These are phyloP conservation scores for Starmerella geochares DNA, from an alignment of 805 yeast genomes.

Conservation along the genomic window DNA sequence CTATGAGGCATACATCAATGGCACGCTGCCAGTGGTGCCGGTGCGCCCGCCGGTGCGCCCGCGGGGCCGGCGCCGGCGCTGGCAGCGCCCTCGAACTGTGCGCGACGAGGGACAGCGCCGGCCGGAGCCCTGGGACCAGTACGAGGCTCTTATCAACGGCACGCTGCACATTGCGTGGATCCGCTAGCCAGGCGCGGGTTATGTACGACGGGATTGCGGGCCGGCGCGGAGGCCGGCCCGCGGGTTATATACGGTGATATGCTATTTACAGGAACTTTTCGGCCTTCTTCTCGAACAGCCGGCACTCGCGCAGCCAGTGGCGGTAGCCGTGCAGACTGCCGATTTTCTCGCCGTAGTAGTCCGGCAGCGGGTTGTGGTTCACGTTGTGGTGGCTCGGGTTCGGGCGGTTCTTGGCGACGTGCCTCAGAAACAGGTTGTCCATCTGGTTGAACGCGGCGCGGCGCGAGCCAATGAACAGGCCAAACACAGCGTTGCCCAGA, in stretches of 20 bases:
- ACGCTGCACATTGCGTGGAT: neutral
- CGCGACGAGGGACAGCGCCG: neutral
- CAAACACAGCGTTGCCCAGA: conserved; percentile 63
- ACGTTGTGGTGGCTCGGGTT: conserved; percentile 79
- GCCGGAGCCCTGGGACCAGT: conserved; percentile 3
- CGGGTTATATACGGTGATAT: neutral
- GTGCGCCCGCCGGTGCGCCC: neutral
- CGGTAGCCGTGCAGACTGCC: conserved; percentile 76
- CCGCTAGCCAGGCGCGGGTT: neutral
- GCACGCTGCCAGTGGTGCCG: neutral
- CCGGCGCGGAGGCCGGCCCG: too few relatives aligned
- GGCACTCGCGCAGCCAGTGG: conserved; percentile 93
- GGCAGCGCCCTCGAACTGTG: neutral
- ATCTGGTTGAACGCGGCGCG: conserved; percentile 35
- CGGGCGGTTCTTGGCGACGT: conserved; percentile 67
- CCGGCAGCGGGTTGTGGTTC: conserved; percentile 89
- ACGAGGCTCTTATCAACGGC: conserved; percentile 2
- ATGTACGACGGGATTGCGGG: too few relatives aligned
- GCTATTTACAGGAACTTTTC: conserved; percentile 28
- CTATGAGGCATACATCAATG: neutral
- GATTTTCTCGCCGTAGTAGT: conserved; percentile 93
- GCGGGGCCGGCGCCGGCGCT: neutral
- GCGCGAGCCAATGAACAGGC: conserved; percentile 28
- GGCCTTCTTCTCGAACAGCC: conserved; percentile 49
- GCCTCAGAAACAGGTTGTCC: conserved; percentile 65